phyloP scores from a whole-genome alignment of 345 rosid species.

The Atalantia buxifolia region DNA sequence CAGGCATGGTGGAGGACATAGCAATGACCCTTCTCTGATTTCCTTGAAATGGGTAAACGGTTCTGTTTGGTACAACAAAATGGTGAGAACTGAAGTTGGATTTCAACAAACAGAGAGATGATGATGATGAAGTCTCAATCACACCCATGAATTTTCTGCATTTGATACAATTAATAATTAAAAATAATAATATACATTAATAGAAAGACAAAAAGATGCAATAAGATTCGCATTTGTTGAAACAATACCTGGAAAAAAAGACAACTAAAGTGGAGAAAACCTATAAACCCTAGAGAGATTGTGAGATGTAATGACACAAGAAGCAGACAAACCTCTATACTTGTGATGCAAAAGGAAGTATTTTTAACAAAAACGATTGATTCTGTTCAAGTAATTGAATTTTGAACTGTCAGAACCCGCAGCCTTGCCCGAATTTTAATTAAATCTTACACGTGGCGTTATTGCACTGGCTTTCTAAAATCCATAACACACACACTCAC shows the following conservation, averaged over 20 bases:
- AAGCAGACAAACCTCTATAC: background rate
- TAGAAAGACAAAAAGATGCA: background rate
- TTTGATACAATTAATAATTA: background rate
- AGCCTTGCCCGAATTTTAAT: background rate
- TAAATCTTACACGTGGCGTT: background rate
- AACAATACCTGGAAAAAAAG: background rate
- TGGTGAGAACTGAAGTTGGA: constrained; percentile 21
- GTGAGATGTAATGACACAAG: background rate
- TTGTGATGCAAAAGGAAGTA: background rate
- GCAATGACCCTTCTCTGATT: constrained; percentile 31
- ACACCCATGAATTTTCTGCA: constrained; percentile 48
- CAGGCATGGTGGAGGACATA: constrained; percentile 42
- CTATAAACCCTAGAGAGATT: background rate
- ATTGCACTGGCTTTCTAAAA: background rate
- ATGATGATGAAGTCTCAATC: constrained; percentile 26
- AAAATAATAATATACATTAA: background rate
- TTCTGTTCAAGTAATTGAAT: background rate
- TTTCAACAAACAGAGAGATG: constrained; percentile 31
- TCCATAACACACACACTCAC: background rate
- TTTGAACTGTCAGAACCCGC: too few relatives aligned
- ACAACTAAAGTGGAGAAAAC: background rate
- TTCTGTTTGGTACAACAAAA: constrained; percentile 20
- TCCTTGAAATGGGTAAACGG: constrained; percentile 26
- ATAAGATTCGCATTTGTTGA: background rate
- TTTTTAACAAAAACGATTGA: too few relatives aligned